Base-by-base conservation (phyloP, 805 yeast species). In the Millerozyma miso region DNA sequence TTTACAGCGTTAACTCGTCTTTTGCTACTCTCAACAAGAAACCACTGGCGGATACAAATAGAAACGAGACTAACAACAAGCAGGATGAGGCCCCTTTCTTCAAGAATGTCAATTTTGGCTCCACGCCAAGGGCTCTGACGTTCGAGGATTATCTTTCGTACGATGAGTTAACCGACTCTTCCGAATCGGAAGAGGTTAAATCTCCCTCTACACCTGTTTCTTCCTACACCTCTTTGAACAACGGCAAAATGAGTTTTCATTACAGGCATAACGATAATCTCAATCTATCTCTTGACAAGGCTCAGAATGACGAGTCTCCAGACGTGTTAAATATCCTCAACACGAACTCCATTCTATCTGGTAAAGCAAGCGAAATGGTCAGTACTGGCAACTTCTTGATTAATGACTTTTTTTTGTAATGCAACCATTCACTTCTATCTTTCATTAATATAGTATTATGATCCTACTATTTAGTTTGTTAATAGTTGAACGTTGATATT, bases 301-400 rank as follows among this genome's bases (percentile, higher is more conserved):
- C 32, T 31, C 46, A 49, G 15, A 46, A 49, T 35, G 43, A 46
- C 19, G 45, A 42, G 17, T 52, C 52, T 4, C 50, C 60, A 40
- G 68, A 67, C 39, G 50, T 63, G 23, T 56, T 54, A 39, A 63
- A 58, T 49, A 55, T 65, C 33, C 55, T 70, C 49, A 70, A 67
- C 46, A 61, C 60, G 39, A 51, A 63, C 39, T 62, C 69, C 33
- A 57, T 69, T 38, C 50, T 69, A 35, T 53, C 65, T 23, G 74
- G 74, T 37, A 65, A 60, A 47, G 71, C 73, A 41, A 66, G 71
- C 43, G 74, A 69, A 54, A 70, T 69, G 70, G 64, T 71, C 42
- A 63, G 74, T 40, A 58, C 67, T 20, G 66, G 71, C 19, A 67
- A 62, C 37, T 66, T 71, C 43, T 52, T 69, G 47, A 63, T 70